Evolutionary conservation across 2,329 filamentous ascomycete genomes (phyloP), one percentile per base, ranked within the genome.

Genomic region (Alternaria sp.): DNA sequence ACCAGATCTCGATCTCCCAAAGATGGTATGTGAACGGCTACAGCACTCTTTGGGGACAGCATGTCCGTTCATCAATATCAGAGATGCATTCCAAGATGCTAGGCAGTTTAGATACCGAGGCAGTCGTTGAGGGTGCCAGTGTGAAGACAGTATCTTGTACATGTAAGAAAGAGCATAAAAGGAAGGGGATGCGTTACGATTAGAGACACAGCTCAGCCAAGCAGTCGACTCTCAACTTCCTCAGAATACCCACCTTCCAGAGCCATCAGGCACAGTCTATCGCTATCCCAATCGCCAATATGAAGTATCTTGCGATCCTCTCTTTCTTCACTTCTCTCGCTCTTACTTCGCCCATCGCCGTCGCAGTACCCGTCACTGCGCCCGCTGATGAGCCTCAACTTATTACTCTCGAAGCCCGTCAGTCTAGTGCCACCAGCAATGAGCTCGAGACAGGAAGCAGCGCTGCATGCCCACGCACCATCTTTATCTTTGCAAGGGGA

Each of bases 401-500:
- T 18, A 32, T 49, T 27, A 56, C 25, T 44, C 44, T 62, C 20
- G 54, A 61, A 20, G 36, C 41, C 30, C 60, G 60, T n/a, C 59
- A 65, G 22, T 34, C 48, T 10, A 59, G 57, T 6, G 28, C 48
- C 8, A 63, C 65, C 25, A 46, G 63, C 25, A 66, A 50, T 28
- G 67, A 70, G 34, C 62, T 70, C n/a, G 62, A 66, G 46, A 22
- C 20, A 9, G 67, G 67, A 22, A 62, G 60, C 25, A 57, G 57
- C 27, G 28, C 53, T 43, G 41, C 57, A 16, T 70, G 69, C 48
- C 67, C 67, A 20, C 55, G 59, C 12, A 63, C 62, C 2, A 71
- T 70, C 28, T 63, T 70, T 63, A 69, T 69, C 34, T 71, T 63
- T 20, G 67, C 67, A 25, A 54, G 69, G 16, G 67, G 59, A 20